These are phyloP conservation scores for Penicillium ochrochloron DNA, from an alignment of 495 filamentous ascomycete species.

Conservation along the genomic window DNA sequence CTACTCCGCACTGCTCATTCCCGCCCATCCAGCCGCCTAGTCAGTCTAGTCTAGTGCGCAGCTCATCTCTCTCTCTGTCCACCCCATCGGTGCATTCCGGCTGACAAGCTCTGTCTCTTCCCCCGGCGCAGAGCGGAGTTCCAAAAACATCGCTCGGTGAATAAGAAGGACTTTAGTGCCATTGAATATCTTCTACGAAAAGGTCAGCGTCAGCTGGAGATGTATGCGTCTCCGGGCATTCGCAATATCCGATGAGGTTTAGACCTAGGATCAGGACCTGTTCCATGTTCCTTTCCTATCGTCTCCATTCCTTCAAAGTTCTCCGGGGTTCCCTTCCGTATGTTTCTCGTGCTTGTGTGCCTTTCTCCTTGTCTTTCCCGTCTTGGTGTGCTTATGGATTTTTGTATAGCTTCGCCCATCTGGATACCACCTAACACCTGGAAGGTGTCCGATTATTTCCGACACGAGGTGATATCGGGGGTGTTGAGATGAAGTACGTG, in stretches of 20 bases:
- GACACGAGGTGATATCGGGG: background rate
- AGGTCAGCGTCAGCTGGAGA: conserved; percentile 82
- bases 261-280: no score
- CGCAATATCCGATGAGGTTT: conserved; percentile 67
- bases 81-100: conserved; percentile 17
- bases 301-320: background rate
- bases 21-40: background rate
- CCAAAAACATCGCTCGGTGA: conserved; percentile 65
- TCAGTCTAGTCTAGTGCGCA: background rate
- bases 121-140: conserved; percentile 69
- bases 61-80: conserved; percentile 2
- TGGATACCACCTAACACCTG: background rate
- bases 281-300: no score
- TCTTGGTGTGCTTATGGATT: conserved; percentile 1
- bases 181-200: conserved; percentile 89
- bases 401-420: background rate
- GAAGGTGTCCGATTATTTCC: background rate
- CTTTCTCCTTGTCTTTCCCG: conserved; percentile 10
- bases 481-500: background rate
- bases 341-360: conserved; percentile 11
- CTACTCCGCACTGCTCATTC: conserved; percentile 13
- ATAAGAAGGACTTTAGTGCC: conserved; percentile 86
- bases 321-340: conserved; percentile 1
- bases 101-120: conserved; percentile 4
- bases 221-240: conserved; percentile 81